Evolutionary conservation across 441 rosid genomes (phyloP).

Genomic region (Dalechampia spathulata): DNA sequence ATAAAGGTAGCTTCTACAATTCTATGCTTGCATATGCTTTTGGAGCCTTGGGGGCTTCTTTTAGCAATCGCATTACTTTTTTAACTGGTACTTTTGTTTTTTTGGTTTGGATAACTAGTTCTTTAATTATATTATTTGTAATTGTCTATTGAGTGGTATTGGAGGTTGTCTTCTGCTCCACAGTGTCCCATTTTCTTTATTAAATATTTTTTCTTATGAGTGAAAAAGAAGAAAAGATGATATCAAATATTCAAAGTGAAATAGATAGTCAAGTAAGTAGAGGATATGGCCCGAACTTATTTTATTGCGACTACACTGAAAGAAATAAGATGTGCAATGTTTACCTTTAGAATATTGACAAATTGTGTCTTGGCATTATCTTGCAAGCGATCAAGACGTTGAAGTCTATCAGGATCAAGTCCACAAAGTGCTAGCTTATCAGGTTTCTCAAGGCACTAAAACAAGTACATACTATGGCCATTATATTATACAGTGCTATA

Average conservation of each 20-base stretch:
- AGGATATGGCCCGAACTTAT: no score
- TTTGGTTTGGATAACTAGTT: no score
- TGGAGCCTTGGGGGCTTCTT: neutral
- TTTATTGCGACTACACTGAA: constrained; percentile 6
- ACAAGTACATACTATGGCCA: constrained; percentile 6
- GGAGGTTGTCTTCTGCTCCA: neutral
- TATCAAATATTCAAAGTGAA: no score
- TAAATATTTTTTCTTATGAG: no score
- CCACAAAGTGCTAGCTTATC: constrained; percentile 72
- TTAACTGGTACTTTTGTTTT: neutral
- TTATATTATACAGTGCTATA: constrained; percentile 10
- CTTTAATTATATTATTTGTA: neutral
- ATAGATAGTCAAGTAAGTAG: no score
- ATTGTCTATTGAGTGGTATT: neutral
- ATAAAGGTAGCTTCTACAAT: neutral
- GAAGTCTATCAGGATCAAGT: constrained; percentile 64
- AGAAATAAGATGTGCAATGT: constrained; percentile 3
- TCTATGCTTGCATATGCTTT: neutral
- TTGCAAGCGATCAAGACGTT: constrained; percentile 78
- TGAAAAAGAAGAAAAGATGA: no score
- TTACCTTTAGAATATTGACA: constrained; percentile 67
- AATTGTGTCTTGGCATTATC: constrained; percentile 46
- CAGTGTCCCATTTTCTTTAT: neutral
- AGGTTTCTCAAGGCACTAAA: constrained; percentile 66
- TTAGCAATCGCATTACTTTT: neutral